These are phyloP conservation scores for Vitis hybrid DNA, from an alignment of 177 flowering plant species.

Conservation along the genomic window DNA sequence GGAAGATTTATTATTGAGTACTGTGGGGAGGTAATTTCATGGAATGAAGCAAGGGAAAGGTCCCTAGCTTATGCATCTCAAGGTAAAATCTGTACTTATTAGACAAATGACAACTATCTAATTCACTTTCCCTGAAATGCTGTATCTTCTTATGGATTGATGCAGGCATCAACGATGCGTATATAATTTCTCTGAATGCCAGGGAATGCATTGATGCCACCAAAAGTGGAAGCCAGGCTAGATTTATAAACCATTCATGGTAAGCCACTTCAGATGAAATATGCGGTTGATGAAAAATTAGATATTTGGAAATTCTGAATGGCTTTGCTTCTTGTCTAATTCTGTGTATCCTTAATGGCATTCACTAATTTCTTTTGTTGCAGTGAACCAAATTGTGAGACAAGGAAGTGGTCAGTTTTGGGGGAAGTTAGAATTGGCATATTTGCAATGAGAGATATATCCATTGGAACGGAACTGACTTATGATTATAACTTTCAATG, in stretches of 20 bases:
- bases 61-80: constrained; percentile 72
- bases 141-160: constrained; percentile 14
- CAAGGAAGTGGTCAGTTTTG: constrained; percentile 91
- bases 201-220: constrained; percentile 89
- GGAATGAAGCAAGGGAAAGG: constrained; percentile 78
- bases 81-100: constrained; percentile 39
- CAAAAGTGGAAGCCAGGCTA: constrained; percentile 87
- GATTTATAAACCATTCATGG: constrained; percentile 99
- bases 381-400: constrained; percentile 97
- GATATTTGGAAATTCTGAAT: background rate
- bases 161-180: constrained; percentile 88
- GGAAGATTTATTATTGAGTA: constrained; percentile 88
- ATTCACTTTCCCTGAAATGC: constrained; percentile 2
- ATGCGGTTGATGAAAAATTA: background rate
- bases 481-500: constrained; percentile 97
- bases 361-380: constrained; percentile 23
- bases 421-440: constrained; percentile 97
- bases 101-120: background rate
- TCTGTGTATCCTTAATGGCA: background rate
- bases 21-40: constrained; percentile 95
- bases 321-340: background rate
- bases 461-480: constrained; percentile 68
- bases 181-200: constrained; percentile 76
- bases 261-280: constrained; percentile 31
- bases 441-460: constrained; percentile 81